Evolutionary conservation across 306 rosid genomes (phyloP).

Genomic region (Canavalia gladiata): DNA sequence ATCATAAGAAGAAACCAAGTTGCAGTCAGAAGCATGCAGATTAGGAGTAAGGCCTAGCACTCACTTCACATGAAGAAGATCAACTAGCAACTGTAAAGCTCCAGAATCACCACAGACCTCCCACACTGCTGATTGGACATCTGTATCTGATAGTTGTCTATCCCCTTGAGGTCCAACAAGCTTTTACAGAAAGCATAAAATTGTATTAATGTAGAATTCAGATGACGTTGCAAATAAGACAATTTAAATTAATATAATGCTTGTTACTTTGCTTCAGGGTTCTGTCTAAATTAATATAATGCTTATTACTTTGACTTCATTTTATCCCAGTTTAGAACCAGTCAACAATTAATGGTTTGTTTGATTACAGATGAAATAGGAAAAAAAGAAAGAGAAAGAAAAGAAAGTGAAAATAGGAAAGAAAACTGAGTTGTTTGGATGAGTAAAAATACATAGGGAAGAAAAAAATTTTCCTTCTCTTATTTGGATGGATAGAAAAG

Average conservation of each 20-base stretch:
- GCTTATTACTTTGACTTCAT: background rate
- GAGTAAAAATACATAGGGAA: too few relatives aligned
- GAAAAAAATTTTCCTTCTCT: too few relatives aligned
- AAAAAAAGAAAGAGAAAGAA: too few relatives aligned
- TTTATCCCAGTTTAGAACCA: background rate
- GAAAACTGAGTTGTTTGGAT: too few relatives aligned
- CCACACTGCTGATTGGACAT: slow-evolving; percentile 92
- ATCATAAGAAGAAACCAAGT: slow-evolving; percentile 37
- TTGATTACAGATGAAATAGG: too few relatives aligned
- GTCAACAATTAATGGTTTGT: background rate
- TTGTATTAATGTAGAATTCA: slow-evolving; percentile 12
- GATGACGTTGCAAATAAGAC: slow-evolving; percentile 20
- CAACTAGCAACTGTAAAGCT: slow-evolving; percentile 91
- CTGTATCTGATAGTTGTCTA: slow-evolving; percentile 74
- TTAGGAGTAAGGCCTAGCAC: background rate
- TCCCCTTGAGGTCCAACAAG: slow-evolving; percentile 76
- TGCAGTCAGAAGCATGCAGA: slow-evolving; percentile 40
- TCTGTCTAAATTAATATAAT: background rate
- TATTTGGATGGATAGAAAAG: too few relatives aligned
- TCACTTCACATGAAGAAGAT: slow-evolving; percentile 90
- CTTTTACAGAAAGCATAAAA: slow-evolving; percentile 56
- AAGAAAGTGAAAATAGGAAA: background rate
- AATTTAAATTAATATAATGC: slow-evolving; percentile 25
- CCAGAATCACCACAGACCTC: slow-evolving; percentile 96
- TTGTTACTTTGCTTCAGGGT: slow-evolving; percentile 23